Percentiles rank a stretch among this genome's conserved stretches.
Conservation (phyloP, 495 filamentous ascomycete genomes). For the Neurospora sp. region DNA sequence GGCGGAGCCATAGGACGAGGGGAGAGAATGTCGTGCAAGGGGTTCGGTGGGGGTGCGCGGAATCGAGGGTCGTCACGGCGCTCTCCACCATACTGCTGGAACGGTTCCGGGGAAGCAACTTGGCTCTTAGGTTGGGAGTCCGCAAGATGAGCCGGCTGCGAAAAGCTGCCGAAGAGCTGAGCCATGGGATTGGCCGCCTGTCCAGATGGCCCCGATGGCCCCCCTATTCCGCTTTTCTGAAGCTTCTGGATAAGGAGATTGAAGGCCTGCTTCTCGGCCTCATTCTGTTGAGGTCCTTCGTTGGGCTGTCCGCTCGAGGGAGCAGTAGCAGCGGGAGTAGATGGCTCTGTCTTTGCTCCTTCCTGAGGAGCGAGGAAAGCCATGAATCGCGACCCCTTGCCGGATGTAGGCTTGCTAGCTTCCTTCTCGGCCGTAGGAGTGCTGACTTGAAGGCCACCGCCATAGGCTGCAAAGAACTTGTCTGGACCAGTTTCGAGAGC, state of each 20-base stretch:
- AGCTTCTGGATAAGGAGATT: conserved; percentile 81
- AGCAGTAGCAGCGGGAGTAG: conserved; percentile 22
- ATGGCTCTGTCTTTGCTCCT: conserved; percentile 45
- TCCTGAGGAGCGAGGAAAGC: conserved; percentile 65
- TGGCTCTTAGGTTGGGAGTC: conserved; percentile 19
- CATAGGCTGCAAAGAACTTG: conserved; percentile 66
- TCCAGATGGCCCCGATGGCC: conserved; percentile 7
- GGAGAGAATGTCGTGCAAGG: conserved; percentile 33
- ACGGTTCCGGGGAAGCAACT: conserved; percentile 31
- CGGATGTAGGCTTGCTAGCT: conserved; percentile 29
- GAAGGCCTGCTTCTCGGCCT: conserved; percentile 82
- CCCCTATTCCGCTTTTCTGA: conserved; percentile 24
- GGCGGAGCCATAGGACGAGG: conserved; percentile 30
- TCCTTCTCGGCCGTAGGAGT: conserved; percentile 34
- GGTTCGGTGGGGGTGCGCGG: conserved; percentile 7
- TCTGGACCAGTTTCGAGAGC: conserved; percentile 60
- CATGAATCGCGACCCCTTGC: conserved; percentile 72
- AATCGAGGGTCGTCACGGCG: conserved; percentile 29
- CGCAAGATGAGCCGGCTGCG: conserved; percentile 23
- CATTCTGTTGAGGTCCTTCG: conserved; percentile 31
- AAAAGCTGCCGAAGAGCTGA: conserved; percentile 12
- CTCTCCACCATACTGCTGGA: conserved; percentile 33
- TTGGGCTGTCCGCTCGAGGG: conserved; percentile 1
- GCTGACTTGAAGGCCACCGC: conserved; percentile 30
- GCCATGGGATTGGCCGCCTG: conserved; percentile 10